Evolutionary conservation across 257 asterid species (phyloP), one percentile per base, ranked within the genome.

Genomic region (Fraxinus quadrangulata): DNA sequence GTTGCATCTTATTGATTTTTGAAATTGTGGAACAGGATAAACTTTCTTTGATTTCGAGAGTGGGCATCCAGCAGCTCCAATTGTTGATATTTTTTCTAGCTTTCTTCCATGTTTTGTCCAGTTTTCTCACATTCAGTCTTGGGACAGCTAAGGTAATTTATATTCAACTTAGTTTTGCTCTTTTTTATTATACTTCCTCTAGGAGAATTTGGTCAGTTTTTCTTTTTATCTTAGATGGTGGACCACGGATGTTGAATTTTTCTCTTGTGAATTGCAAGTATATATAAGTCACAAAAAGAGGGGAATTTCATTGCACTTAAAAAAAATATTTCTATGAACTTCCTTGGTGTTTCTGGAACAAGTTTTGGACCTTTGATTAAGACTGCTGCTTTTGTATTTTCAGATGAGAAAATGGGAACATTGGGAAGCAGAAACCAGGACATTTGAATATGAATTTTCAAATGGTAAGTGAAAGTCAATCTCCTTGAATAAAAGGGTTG

Each of bases 371-470:
- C 30, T 72, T 51, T 39, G 45, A 74, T 16, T 31, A 56, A 2
- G 12, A 68, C n/a, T 42, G 37, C 26, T 31, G 11, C 31, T 12
- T 8, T 82, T 70, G 67, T 49, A 75, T 82, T 78, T 83, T 33
- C 85, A 92, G 96, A 90, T 90, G 94, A 85, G 84, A 77, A 90
- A 83, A 80, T 92, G 97, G 96, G 79, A 88, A 73, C 59, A 81
- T 66, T 92, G 97, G 97, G 97, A 92, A 85, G 94, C 91, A n/a
- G 94, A 92, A 80, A 92, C 97, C 19, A 85, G 85, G 79, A 85
- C 97, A 6, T 73, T 88, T 74, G 96, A 92, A 19, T 92, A 90
- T 86, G 90, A 90, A 72, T 85, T 84, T 87, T 86, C 94, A 79
- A 80, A 87, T 40, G 97, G 97, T 92, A 80, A 42, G 74, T 54